Base-by-base conservation (phyloP, 2,329 filamentous ascomycete genomes). In the Acrocalymma vagum region DNA sequence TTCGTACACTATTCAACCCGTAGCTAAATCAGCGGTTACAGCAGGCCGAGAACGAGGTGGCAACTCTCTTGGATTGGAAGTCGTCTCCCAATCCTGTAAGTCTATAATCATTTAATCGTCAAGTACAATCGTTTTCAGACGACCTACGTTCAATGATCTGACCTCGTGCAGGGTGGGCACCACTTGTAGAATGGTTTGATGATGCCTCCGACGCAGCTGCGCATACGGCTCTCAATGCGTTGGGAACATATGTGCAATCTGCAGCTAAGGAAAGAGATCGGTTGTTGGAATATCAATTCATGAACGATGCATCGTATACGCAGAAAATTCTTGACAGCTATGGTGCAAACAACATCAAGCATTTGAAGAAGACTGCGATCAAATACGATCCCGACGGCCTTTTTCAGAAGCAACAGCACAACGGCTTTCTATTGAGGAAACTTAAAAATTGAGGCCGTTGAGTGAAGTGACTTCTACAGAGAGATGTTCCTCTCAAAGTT, bases 281-380 rank as follows among this genome's bases (percentile, higher is more conserved):
- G 37, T 11, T 31, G 3, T 17, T 50, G 14, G 24, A 35, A 10
- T 50, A 33, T 29, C 34, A 49, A 9, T 65, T 49, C 42, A 52
- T 59, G 46, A 65, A 63, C 24, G 49, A 65, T 31, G 55, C 53
- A 2, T 43, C 51, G 2, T 27, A 46, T n/a, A 44, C 48, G 7
- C 63, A 67, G 47, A 53, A 53, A n/a, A 54, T 58, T 3, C 25
- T 67, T 9, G 32, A 36, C 8, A 32, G 27, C 4, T 67, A 67
- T 38, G 58, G 61, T 0, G 13, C 31, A 5, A 35, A 52, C 4
- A 65, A 54, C 26, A 8, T 63, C 1, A 39, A 29, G 2, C 51
- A 33, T 22, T 35, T 68, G 15, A 55, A 52, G 34, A 30, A 35
- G 6, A 37, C 55, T 3, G 42, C 48, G 0, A 18, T 28, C n/a